A percentile compares a stretch with the other conserved stretches of the same genome.
phyloP scores from a whole-genome alignment of 306 rosid species.

The Castanospermum australe region DNA sequence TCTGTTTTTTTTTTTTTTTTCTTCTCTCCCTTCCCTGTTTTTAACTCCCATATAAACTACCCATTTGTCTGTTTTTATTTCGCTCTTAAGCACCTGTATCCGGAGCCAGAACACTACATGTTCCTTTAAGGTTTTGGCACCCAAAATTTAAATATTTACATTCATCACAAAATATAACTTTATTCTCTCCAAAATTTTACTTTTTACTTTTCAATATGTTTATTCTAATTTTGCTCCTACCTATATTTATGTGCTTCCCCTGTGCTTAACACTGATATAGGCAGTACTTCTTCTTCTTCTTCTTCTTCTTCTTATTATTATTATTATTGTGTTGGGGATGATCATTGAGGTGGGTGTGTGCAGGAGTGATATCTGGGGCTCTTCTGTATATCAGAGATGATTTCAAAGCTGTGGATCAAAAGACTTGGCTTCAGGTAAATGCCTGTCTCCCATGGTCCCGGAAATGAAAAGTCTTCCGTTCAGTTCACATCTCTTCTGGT shows the following conservation, averaged over 20 bases:
- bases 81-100: neutral
- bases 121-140: too few relatives aligned
- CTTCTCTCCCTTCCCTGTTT: too few relatives aligned
- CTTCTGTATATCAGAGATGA: slow-evolving; percentile 64
- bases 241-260: too few relatives aligned
- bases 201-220: too few relatives aligned
- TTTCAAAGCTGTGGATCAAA: slow-evolving; percentile 42
- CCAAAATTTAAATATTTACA: too few relatives aligned
- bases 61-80: neutral
- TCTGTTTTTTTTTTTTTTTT: neutral
- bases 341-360: neutral
- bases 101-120: too few relatives aligned
- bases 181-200: too few relatives aligned
- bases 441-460: neutral
- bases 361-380: slow-evolving; percentile 75
- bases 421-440: slow-evolving; percentile 60
- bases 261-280: too few relatives aligned
- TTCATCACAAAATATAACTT: too few relatives aligned
- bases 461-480: neutral
- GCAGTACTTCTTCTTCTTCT: too few relatives aligned
- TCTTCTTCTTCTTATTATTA: neutral
- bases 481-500: slow-evolving; percentile 1
- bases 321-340: neutral
- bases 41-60: neutral
- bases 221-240: too few relatives aligned